Evolutionary conservation across 352 stramenopile genomes (phyloP).

Genomic region (Globisporangium iwayamae): DNA sequence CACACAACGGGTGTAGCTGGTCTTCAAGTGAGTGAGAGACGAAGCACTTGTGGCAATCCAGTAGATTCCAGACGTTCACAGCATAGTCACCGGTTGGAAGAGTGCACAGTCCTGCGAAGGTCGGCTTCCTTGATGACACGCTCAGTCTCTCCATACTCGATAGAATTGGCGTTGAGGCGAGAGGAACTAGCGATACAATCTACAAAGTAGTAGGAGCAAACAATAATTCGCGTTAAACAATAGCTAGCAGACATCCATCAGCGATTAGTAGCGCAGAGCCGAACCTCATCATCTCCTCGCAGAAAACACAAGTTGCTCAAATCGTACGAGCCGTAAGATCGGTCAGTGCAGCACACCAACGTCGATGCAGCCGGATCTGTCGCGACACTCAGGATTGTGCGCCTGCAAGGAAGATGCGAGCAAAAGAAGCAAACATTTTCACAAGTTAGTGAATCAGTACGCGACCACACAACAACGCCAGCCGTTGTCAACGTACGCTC

Average conservation of each 20-base stretch:
- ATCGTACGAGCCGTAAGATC: constrained; percentile 60
- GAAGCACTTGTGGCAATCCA: constrained; percentile 55
- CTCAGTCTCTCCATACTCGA: constrained; percentile 36
- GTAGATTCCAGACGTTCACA: constrained; percentile 63
- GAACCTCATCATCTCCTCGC: constrained; percentile 58
- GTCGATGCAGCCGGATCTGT: constrained; percentile 46
- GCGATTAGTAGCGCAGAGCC: background rate
- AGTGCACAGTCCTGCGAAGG: constrained; percentile 42
- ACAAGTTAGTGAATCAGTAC: background rate
- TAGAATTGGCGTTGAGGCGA: constrained; percentile 49
- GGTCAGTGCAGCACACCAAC: constrained; percentile 62
- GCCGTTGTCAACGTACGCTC: constrained; percentile 30
- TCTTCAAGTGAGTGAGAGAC: constrained; percentile 46
- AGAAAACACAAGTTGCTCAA: constrained; percentile 69
- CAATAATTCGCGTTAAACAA: background rate
- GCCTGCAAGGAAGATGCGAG: constrained; percentile 18
- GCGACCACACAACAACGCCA: background rate
- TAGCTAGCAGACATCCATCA: background rate
- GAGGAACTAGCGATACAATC: constrained; percentile 33
- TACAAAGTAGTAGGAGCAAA: constrained; percentile 1
- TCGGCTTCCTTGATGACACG: constrained; percentile 38
- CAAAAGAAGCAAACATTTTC: background rate
- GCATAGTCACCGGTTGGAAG: constrained; percentile 35
- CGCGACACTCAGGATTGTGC: constrained; percentile 40
- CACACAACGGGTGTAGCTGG: constrained; percentile 28